These are phyloP conservation scores for Penicillium nucicola DNA, from an alignment of 495 filamentous ascomycete genomes.

Conservation along the genomic window DNA sequence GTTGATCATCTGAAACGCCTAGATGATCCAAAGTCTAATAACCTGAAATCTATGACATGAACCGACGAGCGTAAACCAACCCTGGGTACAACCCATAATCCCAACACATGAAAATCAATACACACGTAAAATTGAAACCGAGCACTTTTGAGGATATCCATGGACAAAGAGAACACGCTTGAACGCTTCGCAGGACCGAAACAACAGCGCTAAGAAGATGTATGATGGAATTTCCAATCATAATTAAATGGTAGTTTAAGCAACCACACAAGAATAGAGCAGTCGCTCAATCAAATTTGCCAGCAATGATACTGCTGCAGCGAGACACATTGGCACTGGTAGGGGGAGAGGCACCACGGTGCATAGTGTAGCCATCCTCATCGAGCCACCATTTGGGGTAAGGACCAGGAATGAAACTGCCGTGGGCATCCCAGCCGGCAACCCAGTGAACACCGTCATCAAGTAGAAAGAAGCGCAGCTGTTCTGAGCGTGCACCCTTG, in stretches of 20 bases:
- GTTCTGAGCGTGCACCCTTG: conserved; percentile 32
- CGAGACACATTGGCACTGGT: conserved; percentile 41
- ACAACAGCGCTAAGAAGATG: conserved; percentile 10
- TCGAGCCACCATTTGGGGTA: conserved; percentile 46
- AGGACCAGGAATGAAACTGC: conserved; percentile 43
- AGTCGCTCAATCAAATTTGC: conserved; percentile 27
- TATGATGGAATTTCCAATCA: conserved; percentile 1
- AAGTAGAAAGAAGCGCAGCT: conserved; percentile 42
- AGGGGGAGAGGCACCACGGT: conserved; percentile 34
- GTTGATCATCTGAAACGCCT: conserved; percentile 11
- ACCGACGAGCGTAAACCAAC: not conserved
- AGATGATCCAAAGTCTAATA: conserved; percentile 14
- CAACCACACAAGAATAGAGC: not conserved
- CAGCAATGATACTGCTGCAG: conserved; percentile 35
- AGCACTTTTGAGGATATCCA: conserved; percentile 18
- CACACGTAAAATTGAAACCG: not conserved
- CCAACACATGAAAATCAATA: not conserved
- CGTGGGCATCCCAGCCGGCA: conserved; percentile 43
- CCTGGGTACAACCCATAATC: not conserved
- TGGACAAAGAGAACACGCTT: conserved; percentile 12
- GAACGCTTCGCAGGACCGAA: conserved; percentile 18
- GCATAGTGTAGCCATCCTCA: conserved; percentile 36
- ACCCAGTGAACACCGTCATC: conserved; percentile 45
- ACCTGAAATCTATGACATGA: conserved; percentile 4
- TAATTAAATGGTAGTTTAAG: not conserved